A percentile compares a stretch with the other conserved stretches of the same genome.
phyloP scores from a whole-genome alignment of 2,329 filamentous ascomycete species.

The Didymella arachidicola region DNA sequence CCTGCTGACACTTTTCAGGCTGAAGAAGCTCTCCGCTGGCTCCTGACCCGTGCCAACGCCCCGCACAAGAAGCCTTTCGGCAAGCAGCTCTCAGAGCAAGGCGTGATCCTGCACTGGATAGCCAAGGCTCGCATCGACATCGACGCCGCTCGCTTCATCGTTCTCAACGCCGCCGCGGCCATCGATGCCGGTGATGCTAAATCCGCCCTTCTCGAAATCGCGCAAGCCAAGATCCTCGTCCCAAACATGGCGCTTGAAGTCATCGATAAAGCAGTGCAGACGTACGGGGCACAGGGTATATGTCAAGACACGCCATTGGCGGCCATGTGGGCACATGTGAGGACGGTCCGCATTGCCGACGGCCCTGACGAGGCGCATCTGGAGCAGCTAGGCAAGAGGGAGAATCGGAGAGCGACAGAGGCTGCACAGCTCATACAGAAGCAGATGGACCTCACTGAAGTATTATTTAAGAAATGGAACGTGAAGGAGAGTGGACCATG shows the following conservation, averaged over 20 bases:
- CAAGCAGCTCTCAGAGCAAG: conserved; percentile 82
- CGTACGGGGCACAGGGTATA: conserved; percentile 85
- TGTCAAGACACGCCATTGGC: conserved; percentile 90
- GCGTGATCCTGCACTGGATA: conserved; percentile 78
- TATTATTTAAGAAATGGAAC: conserved; percentile 67
- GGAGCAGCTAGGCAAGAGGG: conserved; percentile 76
- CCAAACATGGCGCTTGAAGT: conserved; percentile 81
- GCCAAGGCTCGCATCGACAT: conserved; percentile 91
- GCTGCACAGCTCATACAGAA: conserved; percentile 65
- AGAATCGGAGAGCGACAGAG: conserved; percentile 71
- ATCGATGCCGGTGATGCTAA: conserved; percentile 89
- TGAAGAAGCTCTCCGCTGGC: conserved; percentile 88
- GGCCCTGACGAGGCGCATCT: conserved; percentile 88
- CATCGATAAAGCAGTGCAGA: conserved; percentile 90
- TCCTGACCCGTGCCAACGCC: conserved; percentile 92
- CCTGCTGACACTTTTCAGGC: conserved; percentile 57
- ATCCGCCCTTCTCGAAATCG: conserved; percentile 86
- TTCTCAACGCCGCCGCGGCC: conserved; percentile 90
- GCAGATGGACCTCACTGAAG: conserved; percentile 69
- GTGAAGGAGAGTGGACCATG: conserved; percentile 25
- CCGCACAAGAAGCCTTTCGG: conserved; percentile 87
- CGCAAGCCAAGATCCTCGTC: conserved; percentile 88
- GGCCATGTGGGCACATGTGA: conserved; percentile 75
- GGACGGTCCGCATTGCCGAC: conserved; percentile 84
- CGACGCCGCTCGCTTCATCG: conserved; percentile 83